phyloP scores from a whole-genome alignment of 148 eudicot genomes.

The Amaranthus palmeri region DNA sequence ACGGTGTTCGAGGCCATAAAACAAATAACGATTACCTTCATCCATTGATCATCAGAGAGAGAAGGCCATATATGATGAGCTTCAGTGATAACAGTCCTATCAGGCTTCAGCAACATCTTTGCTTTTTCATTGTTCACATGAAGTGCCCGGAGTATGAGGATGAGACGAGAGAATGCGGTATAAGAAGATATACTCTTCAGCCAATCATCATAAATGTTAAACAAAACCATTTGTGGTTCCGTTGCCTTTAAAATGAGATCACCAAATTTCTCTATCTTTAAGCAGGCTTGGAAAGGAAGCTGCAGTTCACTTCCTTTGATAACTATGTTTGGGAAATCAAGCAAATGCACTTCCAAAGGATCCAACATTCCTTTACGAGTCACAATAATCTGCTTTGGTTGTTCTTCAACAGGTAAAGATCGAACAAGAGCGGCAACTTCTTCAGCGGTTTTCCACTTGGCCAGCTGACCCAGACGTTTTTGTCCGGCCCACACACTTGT shows the following conservation, averaged over 20 bases:
- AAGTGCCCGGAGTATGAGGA: slow-evolving; percentile 89
- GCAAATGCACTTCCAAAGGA: slow-evolving; percentile 95
- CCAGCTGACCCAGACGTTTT: slow-evolving; percentile 98
- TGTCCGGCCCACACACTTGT: slow-evolving; percentile 99
- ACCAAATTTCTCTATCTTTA: slow-evolving; percentile 99
- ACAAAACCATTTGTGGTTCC: slow-evolving; percentile 98
- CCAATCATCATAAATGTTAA: slow-evolving; percentile 99
- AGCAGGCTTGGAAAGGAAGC: slow-evolving; percentile 98
- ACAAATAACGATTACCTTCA: slow-evolving; percentile 55
- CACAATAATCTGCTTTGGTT: slow-evolving; percentile 94
- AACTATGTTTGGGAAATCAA: slow-evolving; percentile 95
- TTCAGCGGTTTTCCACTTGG: slow-evolving; percentile 99
- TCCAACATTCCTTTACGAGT: slow-evolving; percentile 99
- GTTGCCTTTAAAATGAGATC: slow-evolving; percentile 97
- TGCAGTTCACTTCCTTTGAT: slow-evolving; percentile 99
- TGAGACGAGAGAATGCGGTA: slow-evolving; percentile 93
- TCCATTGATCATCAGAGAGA: slow-evolving; percentile 96
- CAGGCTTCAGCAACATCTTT: slow-evolving; percentile 96
- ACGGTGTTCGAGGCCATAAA: background rate
- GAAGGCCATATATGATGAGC: slow-evolving; percentile 99
- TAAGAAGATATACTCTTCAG: slow-evolving; percentile 95
- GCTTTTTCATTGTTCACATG: slow-evolving; percentile 99
- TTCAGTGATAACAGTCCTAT: slow-evolving; percentile 88
- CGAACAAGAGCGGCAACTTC: slow-evolving; percentile 98
- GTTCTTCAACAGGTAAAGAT: slow-evolving; percentile 97